phyloP scores from a whole-genome alignment of 805 yeast species.

The Metschnikowia kunwiensis region DNA sequence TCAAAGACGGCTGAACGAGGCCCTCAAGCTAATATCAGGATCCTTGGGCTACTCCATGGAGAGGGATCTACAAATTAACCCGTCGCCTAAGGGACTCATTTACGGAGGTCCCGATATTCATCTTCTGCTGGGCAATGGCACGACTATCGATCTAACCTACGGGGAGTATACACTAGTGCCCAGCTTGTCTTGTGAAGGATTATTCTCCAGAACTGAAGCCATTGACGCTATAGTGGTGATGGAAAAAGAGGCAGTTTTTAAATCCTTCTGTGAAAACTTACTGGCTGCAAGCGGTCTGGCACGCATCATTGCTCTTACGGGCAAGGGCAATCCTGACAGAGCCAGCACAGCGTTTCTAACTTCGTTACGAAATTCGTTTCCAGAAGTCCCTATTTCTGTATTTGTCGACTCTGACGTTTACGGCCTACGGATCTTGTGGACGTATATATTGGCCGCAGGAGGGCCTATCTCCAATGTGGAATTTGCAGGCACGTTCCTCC shows the following conservation, averaged over 20 bases:
- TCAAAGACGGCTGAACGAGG: slow-evolving; percentile 13
- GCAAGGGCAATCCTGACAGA: slow-evolving; percentile 19
- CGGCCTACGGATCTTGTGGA: slow-evolving; percentile 18
- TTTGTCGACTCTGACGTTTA: slow-evolving; percentile 21
- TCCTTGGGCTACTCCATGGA: slow-evolving; percentile 8
- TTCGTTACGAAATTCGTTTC: slow-evolving; percentile 3
- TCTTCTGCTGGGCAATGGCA: slow-evolving; percentile 3
- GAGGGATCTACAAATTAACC: slow-evolving; percentile 9
- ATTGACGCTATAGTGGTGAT: slow-evolving; percentile 23
- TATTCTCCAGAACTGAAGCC: neutral
- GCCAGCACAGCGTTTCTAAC: slow-evolving; percentile 13
- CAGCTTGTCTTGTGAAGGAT: neutral
- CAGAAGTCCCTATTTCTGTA: slow-evolving; percentile 8
- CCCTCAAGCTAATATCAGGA: slow-evolving; percentile 5
- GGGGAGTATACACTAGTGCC: slow-evolving; percentile 9
- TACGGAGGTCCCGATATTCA: slow-evolving; percentile 13
- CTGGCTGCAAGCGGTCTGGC: neutral
- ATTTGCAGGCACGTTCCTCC: slow-evolving; percentile 16
- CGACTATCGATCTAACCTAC: slow-evolving; percentile 1
- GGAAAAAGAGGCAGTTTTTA: slow-evolving; percentile 43
- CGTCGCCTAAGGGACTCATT: slow-evolving; percentile 17
- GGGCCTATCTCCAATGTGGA: slow-evolving; percentile 1
- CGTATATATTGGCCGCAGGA: slow-evolving; percentile 7
- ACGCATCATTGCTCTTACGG: slow-evolving; percentile 12
- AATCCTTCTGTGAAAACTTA: slow-evolving; percentile 27